Conservation (phyloP, 169 alveolate genomes). For the Cryptosporidium tyzzeri region DNA sequence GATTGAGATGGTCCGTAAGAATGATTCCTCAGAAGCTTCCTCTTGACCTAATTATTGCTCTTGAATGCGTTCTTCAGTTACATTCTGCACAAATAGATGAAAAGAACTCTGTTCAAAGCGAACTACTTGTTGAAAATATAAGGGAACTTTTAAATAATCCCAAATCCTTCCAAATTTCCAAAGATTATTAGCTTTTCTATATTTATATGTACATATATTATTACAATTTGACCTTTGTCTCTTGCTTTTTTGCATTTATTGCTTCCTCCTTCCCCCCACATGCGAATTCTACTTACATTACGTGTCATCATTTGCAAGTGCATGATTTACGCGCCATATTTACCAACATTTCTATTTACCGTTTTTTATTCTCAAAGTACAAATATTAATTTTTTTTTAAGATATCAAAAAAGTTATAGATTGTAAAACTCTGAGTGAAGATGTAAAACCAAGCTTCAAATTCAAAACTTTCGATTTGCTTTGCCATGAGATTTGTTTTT, state of each 20-base stretch:
- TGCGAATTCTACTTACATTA: background rate
- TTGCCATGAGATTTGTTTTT: slow-evolving; percentile 23
- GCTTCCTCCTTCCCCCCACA: background rate
- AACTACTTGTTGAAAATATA: slow-evolving; percentile 35
- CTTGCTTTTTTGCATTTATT: background rate
- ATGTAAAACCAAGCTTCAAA: background rate
- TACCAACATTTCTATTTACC: background rate
- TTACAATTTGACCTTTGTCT: background rate
- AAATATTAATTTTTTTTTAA: background rate
- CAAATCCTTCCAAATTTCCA: slow-evolving; percentile 7
- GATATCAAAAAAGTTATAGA: background rate
- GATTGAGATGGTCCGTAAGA: slow-evolving; percentile 59
- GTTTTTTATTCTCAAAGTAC: background rate
- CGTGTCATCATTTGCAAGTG: slow-evolving; percentile 4
- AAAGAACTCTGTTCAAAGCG: background rate
- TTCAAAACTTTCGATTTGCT: background rate
- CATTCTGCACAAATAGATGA: slow-evolving; percentile 27
- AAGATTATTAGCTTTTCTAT: slow-evolving; percentile 3
- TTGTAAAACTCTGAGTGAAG: background rate
- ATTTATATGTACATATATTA: background rate
- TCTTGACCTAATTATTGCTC: slow-evolving; percentile 52
- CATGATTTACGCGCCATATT: slow-evolving; percentile 1
- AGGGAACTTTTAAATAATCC: slow-evolving; percentile 53
- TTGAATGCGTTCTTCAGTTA: slow-evolving; percentile 48
- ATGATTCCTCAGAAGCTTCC: slow-evolving; percentile 75